phyloP scores from a whole-genome alignment of 139 green algal species.

The Haematococcus lacustris region DNA sequence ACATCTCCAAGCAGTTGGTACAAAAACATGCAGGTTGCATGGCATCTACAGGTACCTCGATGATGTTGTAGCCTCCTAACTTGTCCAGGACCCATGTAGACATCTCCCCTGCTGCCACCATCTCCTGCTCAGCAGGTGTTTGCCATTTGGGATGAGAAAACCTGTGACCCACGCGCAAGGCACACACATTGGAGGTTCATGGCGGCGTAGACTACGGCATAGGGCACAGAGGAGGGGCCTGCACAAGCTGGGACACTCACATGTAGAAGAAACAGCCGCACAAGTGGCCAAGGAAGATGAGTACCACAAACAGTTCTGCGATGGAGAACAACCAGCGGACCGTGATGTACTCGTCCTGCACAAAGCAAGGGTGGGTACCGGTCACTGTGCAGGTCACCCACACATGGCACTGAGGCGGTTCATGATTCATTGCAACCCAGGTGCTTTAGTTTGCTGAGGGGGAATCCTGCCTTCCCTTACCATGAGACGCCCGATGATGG shows the following conservation, averaged over 20 bases:
- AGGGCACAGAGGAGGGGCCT: too few relatives aligned
- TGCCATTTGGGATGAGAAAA: slow-evolving; percentile 4
- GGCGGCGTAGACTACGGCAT: background rate
- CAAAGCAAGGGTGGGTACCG: background rate
- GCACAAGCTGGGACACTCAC: too few relatives aligned
- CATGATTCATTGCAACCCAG: too few relatives aligned
- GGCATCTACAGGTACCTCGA: too few relatives aligned
- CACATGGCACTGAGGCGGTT: too few relatives aligned
- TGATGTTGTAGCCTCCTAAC: slow-evolving; percentile 30
- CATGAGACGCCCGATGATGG: slow-evolving; percentile 29
- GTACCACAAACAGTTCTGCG: slow-evolving; percentile 39
- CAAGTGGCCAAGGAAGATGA: slow-evolving; percentile 43
- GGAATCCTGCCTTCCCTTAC: background rate
- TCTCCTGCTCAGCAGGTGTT: slow-evolving; percentile 11
- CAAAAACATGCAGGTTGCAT: too few relatives aligned
- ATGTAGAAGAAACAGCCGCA: slow-evolving; percentile 55
- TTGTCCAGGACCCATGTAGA: slow-evolving; percentile 38
- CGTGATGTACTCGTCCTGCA: slow-evolving; percentile 38
- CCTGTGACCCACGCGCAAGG: background rate
- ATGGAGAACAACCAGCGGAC: slow-evolving; percentile 31
- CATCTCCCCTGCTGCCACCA: slow-evolving; percentile 26
- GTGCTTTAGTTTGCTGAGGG: too few relatives aligned
- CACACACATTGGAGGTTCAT: background rate
- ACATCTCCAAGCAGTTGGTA: too few relatives aligned
- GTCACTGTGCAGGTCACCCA: background rate